A percentile compares a stretch with the other conserved stretches of the same genome.
phyloP scores from a whole-genome alignment of 169 alveolate genomes.

The Plasmodium adleri region DNA sequence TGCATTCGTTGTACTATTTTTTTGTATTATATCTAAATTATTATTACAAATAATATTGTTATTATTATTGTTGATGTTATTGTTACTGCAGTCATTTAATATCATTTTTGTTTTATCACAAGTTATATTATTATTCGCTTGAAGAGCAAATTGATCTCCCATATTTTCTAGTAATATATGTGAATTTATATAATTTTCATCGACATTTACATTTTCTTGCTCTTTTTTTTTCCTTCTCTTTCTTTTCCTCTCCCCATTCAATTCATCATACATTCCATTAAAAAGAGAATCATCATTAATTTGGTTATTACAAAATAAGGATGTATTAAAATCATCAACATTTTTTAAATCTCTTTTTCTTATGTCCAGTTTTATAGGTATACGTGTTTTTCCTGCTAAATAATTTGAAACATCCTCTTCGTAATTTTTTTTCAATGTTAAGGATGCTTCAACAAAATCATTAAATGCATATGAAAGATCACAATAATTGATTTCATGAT shows the following conservation, averaged over 20 bases:
- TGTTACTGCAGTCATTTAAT: too few species aligned
- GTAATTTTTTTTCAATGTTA: constrained; percentile 41
- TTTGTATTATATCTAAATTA: too few species aligned
- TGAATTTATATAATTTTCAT: too few species aligned
- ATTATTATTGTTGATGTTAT: too few species aligned
- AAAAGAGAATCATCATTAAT: constrained; percentile 1
- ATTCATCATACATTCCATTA: constrained; percentile 24
- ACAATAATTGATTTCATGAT: constrained; percentile 32
- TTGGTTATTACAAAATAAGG: constrained; percentile 25
- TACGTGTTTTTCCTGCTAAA: constrained; percentile 22
- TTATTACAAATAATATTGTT: too few species aligned
- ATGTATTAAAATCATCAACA: constrained; percentile 1
- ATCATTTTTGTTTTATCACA: too few species aligned
- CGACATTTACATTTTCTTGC: neutral
- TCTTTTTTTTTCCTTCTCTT: constrained; percentile 27
- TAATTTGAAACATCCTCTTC: constrained; percentile 35
- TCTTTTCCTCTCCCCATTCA: constrained; percentile 29
- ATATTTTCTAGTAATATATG: too few species aligned
- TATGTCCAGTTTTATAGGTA: constrained; percentile 41
- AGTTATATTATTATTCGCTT: too few species aligned
- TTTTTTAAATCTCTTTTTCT: constrained; percentile 38
- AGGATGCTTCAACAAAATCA: constrained; percentile 40
- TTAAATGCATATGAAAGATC: constrained; percentile 47
- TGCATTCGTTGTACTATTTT: too few species aligned
- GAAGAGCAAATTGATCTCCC: too few species aligned